phyloP scores from a whole-genome alignment of 345 rosid species.

The Pistacia atlantica region DNA sequence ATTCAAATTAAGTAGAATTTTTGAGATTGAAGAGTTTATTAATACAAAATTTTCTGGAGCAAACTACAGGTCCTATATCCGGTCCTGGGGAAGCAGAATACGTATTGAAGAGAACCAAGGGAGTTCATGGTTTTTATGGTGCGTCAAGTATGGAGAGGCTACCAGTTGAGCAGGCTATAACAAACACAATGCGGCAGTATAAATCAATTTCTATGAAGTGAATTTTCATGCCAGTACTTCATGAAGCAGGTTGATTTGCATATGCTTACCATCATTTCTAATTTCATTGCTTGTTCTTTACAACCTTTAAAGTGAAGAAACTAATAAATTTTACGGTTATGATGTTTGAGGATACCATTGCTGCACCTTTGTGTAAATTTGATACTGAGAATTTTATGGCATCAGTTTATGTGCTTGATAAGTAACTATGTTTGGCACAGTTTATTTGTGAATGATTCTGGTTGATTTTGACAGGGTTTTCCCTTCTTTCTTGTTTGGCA shows the following conservation, averaged over 20 bases:
- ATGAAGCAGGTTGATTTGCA: background rate
- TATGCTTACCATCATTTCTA: background rate
- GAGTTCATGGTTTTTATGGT: constrained; percentile 94
- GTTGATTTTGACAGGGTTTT: too few species aligned
- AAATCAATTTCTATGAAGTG: constrained; percentile 68
- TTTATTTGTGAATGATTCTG: too few species aligned
- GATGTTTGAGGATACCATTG: background rate
- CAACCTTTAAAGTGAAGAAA: constrained; percentile 2
- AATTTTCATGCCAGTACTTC: constrained; percentile 17
- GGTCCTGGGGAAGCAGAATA: constrained; percentile 81
- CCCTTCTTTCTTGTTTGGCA: too few species aligned
- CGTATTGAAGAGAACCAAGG: constrained; percentile 64
- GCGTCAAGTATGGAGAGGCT: constrained; percentile 99
- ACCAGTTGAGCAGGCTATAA: constrained; percentile 85
- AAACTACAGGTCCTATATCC: constrained; percentile 75
- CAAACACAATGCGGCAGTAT: constrained; percentile 66
- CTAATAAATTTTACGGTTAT: background rate
- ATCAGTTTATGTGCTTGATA: too few species aligned
- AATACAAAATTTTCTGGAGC: background rate
- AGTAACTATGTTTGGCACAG: too few species aligned
- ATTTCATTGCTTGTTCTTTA: background rate
- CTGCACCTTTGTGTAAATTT: background rate
- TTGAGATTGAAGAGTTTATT: background rate
- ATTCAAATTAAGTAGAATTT: background rate
- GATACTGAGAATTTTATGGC: too few species aligned